A percentile compares a stretch with the other conserved stretches of the same genome.
Conservation (phyloP, 441 rosid genomes). For the Croton laevigatus region DNA sequence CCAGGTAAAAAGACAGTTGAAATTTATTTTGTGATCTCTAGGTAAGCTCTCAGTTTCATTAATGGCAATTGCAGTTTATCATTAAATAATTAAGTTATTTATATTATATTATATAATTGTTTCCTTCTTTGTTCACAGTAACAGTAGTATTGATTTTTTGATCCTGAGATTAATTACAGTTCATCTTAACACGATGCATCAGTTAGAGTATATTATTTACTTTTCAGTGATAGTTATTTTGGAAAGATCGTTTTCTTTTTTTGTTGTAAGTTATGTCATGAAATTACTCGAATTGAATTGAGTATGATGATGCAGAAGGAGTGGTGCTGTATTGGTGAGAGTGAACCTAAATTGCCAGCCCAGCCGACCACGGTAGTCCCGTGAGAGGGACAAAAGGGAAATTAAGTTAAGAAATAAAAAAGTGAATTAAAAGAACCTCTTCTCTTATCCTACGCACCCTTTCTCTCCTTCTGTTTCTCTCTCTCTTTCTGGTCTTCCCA, state of each 20-base stretch:
- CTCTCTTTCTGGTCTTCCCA: constrained; percentile 20
- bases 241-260: background rate
- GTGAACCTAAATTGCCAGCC: constrained; percentile 49
- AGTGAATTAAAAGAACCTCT: constrained; percentile 13
- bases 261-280: constrained; percentile 9
- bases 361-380: constrained; percentile 60
- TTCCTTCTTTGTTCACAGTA: background rate
- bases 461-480: constrained; percentile 25
- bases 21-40: constrained; percentile 9
- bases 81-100: background rate
- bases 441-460: constrained; percentile 33
- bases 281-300: constrained; percentile 33
- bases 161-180: background rate
- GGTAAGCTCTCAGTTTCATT: constrained; percentile 12
- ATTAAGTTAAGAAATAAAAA: constrained; percentile 5
- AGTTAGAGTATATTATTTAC: background rate
- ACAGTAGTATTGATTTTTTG: background rate
- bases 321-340: constrained; percentile 31
- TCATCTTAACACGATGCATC: background rate
- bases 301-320: constrained; percentile 23
- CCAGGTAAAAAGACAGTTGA: constrained; percentile 17
- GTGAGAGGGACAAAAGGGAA: constrained; percentile 59
- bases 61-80: constrained; percentile 11
- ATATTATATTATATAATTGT: background rate
- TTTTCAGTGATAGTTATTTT: background rate